Base-by-base conservation (phyloP, 352 stramenopile species). In the Phytophthora pluvialis region DNA sequence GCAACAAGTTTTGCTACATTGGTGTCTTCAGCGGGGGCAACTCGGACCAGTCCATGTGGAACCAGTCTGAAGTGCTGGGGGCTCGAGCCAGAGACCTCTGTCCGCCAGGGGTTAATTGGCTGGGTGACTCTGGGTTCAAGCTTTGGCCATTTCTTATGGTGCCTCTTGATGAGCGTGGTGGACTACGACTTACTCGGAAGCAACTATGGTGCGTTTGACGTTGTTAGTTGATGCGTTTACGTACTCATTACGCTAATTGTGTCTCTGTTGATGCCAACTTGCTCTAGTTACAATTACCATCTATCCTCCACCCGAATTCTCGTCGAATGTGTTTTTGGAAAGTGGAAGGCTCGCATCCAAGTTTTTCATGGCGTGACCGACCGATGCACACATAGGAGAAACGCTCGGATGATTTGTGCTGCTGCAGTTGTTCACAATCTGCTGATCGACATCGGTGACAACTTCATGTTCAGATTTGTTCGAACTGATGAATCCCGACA, bases 1-100 rank as follows among this genome's bases (percentile, higher is more conserved):
- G 39, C 49, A n/a, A 16, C n/a, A 54, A 60, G 35, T 58, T 65
- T 16, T 44, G 57, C 16, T 65, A 65, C 47, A 26, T 65, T 33
- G 47, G 57, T 9, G 39, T 58, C 4, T 65, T 65, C 15, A 52
- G 16, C 12, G 57, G 57, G 4, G 52, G 57, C 9, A 65, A 65
- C 44, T 65, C 46, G 2, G 47, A 52, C 26, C 39, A 58, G 8
- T 46, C 36, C 5, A 65, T 65, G 57, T 58, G 39, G 57, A 65
- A 65, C 10, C 47, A 65, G 15, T 58, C 57, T 2, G 38, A 46
- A 13, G 36, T 65, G 7, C 31, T 58, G 2, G 46, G 47, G 8
- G 12, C 46, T 25, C 28, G 38, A 2, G 47, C 38, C 4, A 16
- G 57, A 29, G 6, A 45, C 11, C 1, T 58, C 2, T 65, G 57